Evolutionary conservation across 2,329 filamentous ascomycete genomes (phyloP), one percentile per base, ranked within the genome.

Genomic region (Calcarisporium arbuscula): DNA sequence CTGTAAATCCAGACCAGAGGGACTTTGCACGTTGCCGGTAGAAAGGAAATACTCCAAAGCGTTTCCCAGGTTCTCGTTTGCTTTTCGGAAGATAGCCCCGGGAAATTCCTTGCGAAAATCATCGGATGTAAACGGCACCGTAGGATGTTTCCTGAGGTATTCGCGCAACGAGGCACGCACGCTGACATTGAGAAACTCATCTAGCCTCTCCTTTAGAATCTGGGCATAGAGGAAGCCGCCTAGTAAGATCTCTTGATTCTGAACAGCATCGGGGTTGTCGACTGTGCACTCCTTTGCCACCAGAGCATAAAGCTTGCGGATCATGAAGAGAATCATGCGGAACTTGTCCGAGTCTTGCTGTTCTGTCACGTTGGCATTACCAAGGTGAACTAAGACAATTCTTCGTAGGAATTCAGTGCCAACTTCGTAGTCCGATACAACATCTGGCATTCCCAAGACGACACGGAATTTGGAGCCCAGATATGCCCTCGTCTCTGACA

Each of bases 231-330:
- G 67, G 54, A 94, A 94, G 8, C 92, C 90, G 34, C 90, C 90
- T 2, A 98, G 75, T 17, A 98, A 69, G 38, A 96, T 82, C 60
- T 98, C 92, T 55, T 98, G 92, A 59, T 94, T 95, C 52, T 94
- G 89, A 14, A 95, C 82, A 9, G 92, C 87, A 72, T 98, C 92
- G 2, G 92, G 90, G 53, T 98, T 96, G 65, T 98, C 92, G 5
- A 89, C 79, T 5, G 87, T 75, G 57, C 90, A 96, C 45, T 95
- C 90, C 36, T 90, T 89, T 41, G 89, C 88, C 8, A 92, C 90
- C 31, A 98, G 70, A 11, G 89, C 78, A 54, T 98, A 98, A 20
- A 98, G 75, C 61, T 98, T 98, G 45, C 90, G 76, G 50, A 89
- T 85, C 89, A 96, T 96, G 64, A 96, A 94, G 28, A 96, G 69